Evolutionary conservation across 306 rosid genomes (phyloP), one percentile per base, ranked within the genome.

Genomic region (Luffa acutangula): DNA sequence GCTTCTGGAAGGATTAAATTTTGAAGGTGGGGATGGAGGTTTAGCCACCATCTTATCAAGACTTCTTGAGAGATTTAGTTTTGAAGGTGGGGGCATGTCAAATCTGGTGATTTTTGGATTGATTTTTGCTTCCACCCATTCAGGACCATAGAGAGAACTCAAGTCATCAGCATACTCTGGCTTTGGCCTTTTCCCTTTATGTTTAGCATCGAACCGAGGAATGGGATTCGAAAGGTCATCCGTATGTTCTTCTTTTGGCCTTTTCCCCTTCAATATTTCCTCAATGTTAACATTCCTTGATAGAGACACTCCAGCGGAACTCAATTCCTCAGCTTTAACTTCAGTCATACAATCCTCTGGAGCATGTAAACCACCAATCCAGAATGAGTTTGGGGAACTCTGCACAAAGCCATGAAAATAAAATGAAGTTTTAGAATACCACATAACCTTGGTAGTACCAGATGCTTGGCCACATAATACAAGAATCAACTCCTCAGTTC

Each of bases 181-280:
- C 78, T 90, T 88, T 15, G 91, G 95, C 82, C 89, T 88, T 84
- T 90, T 90, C 74, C 89, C 83, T 63, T 84, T 87, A 62, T 65
- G 80, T 81, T 84, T 83, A 63, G 78, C 89, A 79, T 49, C 12
- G 6, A 79, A 37, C 73, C 62, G 58, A 80, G 85, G 70, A 74
- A 39, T 82, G 63, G 79, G 78, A 80, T 57, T 76, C 1, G 80
- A 78, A 82, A 79, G 18, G 77, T 79, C 89, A 79, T 87, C 88
- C 46, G 12, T 80, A 34, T 15, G n/a, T 76, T 89, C 92, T 76
- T 87, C 87, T 83, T 90, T 95, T 76, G 93, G 89, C 82, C 87
- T 83, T 81, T 87, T 83, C 53, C 90, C 92, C 79, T 54, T 81
- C 70, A 49, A 80, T 77, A 69, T 81, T 80, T 78, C 90, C 77